phyloP scores from a whole-genome alignment of 257 asterid species.

The Solanum rostratum region DNA sequence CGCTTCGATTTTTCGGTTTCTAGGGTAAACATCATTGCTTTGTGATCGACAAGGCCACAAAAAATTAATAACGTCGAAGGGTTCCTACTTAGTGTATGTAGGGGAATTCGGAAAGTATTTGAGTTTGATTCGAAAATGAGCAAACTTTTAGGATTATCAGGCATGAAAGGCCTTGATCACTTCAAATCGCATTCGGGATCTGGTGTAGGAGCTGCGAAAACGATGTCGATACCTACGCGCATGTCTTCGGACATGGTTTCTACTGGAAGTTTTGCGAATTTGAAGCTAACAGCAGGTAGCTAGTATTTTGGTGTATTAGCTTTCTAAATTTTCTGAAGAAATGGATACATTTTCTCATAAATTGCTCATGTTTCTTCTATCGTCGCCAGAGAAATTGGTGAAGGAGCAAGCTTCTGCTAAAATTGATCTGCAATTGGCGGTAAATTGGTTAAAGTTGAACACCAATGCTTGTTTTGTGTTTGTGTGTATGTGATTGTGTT shows the following conservation, averaged over 20 bases:
- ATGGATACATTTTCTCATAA: not conserved
- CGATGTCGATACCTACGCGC: conserved; percentile 28
- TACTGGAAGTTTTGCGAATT: conserved; percentile 65
- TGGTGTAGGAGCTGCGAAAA: conserved; percentile 36
- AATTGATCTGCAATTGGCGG: conserved; percentile 80
- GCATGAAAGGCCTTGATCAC: conserved; percentile 58
- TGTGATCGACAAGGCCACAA: not conserved
- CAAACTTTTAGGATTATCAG: conserved; percentile 54
- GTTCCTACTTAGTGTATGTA: not conserved
- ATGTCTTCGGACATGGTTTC: conserved; percentile 42
- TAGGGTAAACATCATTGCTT: not conserved
- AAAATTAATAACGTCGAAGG: not conserved
- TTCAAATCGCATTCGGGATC: conserved; percentile 36
- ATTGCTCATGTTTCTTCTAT: not conserved
- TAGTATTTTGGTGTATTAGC: not conserved
- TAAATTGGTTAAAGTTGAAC: conserved; percentile 9
- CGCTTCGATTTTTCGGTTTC: not conserved
- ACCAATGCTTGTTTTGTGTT: not conserved
- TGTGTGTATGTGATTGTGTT: not conserved
- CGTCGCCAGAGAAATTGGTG: conserved; percentile 67
- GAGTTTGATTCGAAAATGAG: conserved; percentile 34
- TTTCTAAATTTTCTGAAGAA: not conserved
- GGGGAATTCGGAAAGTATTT: not conserved
- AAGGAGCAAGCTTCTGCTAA: conserved; percentile 91
- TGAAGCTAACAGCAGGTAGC: conserved; percentile 86